Evolutionary conservation across 2,329 filamentous ascomycete species (phyloP).

Genomic region (Colletotrichum lentis): DNA sequence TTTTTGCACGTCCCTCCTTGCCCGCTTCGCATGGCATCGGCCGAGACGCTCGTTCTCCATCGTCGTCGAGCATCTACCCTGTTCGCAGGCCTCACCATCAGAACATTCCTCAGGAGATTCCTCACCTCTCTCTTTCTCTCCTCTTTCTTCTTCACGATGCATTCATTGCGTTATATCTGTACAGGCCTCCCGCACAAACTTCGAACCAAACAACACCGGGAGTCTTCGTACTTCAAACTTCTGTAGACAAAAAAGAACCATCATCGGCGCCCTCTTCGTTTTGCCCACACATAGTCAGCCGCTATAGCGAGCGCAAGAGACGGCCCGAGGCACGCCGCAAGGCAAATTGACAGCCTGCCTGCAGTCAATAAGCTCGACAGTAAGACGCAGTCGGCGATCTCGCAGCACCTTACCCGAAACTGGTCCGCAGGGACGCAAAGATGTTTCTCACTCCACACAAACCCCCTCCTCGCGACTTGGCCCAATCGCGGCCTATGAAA

Average conservation of each 20-base stretch:
- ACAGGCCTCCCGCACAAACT: neutral
- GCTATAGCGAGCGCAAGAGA: neutral
- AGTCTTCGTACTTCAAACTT: neutral
- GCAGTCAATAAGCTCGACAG: neutral
- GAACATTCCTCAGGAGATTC: neutral
- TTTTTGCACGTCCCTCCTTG: constrained; percentile 9
- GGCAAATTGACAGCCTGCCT: constrained; percentile 13
- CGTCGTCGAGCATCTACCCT: constrained; percentile 8
- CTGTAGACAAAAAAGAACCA: neutral
- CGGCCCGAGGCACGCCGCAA: constrained; percentile 21
- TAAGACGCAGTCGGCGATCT: constrained; percentile 24
- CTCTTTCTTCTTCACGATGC: neutral
- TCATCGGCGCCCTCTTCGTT: constrained; percentile 10
- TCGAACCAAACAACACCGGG: neutral
- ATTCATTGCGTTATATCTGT: neutral
- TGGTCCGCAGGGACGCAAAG: constrained; percentile 11
- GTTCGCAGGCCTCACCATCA: constrained; percentile 9
- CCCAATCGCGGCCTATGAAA: constrained; percentile 18
- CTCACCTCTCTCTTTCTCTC: neutral
- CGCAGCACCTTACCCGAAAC: constrained; percentile 24
- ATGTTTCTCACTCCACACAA: constrained; percentile 17
- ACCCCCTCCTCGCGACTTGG: constrained; percentile 6
- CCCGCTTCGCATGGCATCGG: constrained; percentile 17
- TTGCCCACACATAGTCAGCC: constrained; percentile 3
- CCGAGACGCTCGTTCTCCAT: neutral